phyloP scores from a whole-genome alignment of 1,284 basidiomycete genomes.

The Salmacisia buchloeana region DNA sequence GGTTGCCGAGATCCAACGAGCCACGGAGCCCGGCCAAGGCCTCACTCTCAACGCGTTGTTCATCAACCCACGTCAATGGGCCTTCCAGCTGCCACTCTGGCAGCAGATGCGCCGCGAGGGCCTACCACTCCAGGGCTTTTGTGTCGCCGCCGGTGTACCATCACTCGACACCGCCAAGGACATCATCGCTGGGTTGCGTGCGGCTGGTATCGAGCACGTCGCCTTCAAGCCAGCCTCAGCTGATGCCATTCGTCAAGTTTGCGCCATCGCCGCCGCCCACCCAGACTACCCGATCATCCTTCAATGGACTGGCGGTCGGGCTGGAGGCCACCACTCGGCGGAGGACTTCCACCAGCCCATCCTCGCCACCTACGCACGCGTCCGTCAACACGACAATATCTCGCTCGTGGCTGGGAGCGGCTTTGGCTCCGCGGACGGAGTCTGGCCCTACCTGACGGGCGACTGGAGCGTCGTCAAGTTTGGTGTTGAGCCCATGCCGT shows the following conservation, averaged over 20 bases:
- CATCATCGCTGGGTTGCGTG: slow-evolving; percentile 74
- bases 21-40: slow-evolving; percentile 52
- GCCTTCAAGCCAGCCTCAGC: slow-evolving; percentile 96
- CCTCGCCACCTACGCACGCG: slow-evolving; percentile 78
- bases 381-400: slow-evolving; percentile 83
- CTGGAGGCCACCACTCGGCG: slow-evolving; percentile 96
- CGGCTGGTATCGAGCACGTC: slow-evolving; percentile 82
- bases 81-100: slow-evolving; percentile 93
- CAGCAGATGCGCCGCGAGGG: slow-evolving; percentile 94
- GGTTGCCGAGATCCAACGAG: slow-evolving; percentile 54
- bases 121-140: slow-evolving; percentile 92
- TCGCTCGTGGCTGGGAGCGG: slow-evolving; percentile 91
- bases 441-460: slow-evolving; percentile 94
- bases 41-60: slow-evolving; percentile 92
- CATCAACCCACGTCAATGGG: slow-evolving; percentile 94
- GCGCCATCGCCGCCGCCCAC: slow-evolving; percentile 89
- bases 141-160: slow-evolving; percentile 91
- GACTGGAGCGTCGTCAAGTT: slow-evolving; percentile 83
- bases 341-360: slow-evolving; percentile 99
- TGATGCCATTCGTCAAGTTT: slow-evolving; percentile 92
- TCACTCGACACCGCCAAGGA: slow-evolving; percentile 87
- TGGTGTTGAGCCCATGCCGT: slow-evolving; percentile 92
- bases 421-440: slow-evolving; percentile 88
- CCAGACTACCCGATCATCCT: slow-evolving; percentile 96
- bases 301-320: slow-evolving; percentile 98